These are phyloP conservation scores for Basidiobolus meristosporus DNA, from an alignment of 371 early-diverging fungal genomes.

Conservation along the genomic window DNA sequence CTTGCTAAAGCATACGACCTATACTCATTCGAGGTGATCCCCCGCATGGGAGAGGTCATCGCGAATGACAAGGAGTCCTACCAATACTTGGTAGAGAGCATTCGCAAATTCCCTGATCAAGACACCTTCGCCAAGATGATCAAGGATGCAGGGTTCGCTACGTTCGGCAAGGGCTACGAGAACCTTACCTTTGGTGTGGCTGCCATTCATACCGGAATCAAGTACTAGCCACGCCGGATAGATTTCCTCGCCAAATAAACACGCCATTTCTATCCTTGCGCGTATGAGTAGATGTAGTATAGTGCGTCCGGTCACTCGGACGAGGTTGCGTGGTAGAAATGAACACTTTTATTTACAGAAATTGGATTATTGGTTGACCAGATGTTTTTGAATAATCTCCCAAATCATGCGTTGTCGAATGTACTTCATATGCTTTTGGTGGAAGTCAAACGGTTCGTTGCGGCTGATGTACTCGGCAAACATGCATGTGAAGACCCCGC, in stretches of 20 bases:
- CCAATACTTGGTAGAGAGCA: constrained; percentile 93
- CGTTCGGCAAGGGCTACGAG: constrained; percentile 80
- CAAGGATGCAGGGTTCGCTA: constrained; percentile 71
- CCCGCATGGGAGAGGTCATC: constrained; percentile 68
- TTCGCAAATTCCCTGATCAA: constrained; percentile 88
- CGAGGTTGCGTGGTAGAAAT: too few relatives aligned
- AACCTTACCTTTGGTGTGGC: constrained; percentile 93
- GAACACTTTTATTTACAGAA: too few relatives aligned
- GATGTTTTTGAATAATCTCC: constrained; percentile 37
- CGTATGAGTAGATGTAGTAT: too few relatives aligned
- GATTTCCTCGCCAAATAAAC: too few relatives aligned
- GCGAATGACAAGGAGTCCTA: constrained; percentile 86
- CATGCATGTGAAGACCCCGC: constrained; percentile 88
- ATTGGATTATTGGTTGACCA: constrained; percentile 3
- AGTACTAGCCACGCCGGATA: too few relatives aligned
- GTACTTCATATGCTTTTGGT: constrained; percentile 47
- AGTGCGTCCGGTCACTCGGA: too few relatives aligned
- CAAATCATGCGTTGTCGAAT: constrained; percentile 52
- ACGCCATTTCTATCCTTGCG: too few relatives aligned
- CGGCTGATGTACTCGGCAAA: constrained; percentile 65
- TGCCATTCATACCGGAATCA: constrained; percentile 88
- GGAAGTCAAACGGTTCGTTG: constrained; percentile 38
- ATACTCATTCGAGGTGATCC: constrained; percentile 89
- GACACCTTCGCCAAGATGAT: constrained; percentile 79
- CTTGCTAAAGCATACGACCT: constrained; percentile 78